A percentile compares a stretch with the other conserved stretches of the same genome.
phyloP scores from a whole-genome alignment of 148 eudicot species.

The Rhododendron ferrugineum region DNA sequence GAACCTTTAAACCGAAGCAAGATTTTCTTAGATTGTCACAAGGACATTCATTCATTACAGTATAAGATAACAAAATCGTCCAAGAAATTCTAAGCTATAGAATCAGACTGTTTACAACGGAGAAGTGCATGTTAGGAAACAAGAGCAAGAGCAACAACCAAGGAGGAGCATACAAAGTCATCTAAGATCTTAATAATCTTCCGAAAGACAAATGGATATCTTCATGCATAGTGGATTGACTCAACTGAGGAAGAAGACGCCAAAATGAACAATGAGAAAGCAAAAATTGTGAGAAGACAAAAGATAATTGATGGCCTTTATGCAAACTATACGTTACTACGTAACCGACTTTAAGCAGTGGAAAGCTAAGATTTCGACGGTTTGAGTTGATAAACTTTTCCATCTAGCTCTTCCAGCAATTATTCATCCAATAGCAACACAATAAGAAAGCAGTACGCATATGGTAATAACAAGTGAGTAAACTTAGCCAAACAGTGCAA shows the following conservation, averaged over 20 bases:
- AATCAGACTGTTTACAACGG: too few relatives aligned
- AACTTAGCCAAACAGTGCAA: conserved; percentile 6
- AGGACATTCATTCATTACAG: background rate
- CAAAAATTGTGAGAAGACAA: background rate
- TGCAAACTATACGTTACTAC: background rate
- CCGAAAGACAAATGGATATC: background rate
- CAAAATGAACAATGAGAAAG: background rate
- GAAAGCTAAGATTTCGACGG: background rate
- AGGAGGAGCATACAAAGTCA: background rate
- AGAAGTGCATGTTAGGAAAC: background rate
- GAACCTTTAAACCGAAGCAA: background rate
- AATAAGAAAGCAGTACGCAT: background rate
- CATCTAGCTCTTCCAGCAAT: background rate
- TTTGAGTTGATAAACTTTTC: background rate
- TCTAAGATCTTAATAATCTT: background rate
- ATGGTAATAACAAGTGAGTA: background rate
- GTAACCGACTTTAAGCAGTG: background rate
- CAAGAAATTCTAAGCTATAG: background rate
- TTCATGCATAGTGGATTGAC: background rate
- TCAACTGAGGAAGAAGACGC: background rate
- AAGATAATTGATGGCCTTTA: background rate
- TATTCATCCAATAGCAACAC: background rate
- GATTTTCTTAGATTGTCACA: background rate
- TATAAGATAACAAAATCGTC: background rate
- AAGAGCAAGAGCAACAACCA: background rate